A percentile compares a stretch with the other conserved stretches of the same genome.
These are phyloP conservation scores for Eucalyptus albens DNA, from an alignment of 345 rosid genomes.

Conservation along the genomic window DNA sequence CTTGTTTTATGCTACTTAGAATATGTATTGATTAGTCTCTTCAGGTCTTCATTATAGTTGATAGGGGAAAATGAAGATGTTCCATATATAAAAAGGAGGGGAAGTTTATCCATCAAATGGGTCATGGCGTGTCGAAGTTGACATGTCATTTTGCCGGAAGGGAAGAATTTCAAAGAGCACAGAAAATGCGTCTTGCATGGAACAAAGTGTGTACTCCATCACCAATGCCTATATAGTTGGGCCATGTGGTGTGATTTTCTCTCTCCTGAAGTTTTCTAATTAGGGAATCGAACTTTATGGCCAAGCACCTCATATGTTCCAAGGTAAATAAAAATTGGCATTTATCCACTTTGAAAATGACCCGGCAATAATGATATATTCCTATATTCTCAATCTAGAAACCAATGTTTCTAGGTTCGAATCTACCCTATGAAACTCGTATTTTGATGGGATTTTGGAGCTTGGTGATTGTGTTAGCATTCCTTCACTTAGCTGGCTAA, in stretches of 20 bases:
- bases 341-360: neutral
- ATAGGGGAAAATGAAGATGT: neutral
- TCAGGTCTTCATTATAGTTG: neutral
- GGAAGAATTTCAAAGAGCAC: neutral
- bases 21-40: neutral
- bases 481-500: neutral
- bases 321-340: neutral
- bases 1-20: accelerated
- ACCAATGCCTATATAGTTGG: neutral
- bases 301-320: neutral
- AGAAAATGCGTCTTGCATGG: neutral
- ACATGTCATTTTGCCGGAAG: neutral
- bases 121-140: neutral
- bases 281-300: neutral
- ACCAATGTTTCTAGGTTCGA: neutral
- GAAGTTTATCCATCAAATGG: neutral
- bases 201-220: neutral
- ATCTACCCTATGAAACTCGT: neutral
- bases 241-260: neutral
- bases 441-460: neutral
- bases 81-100: neutral
- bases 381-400: neutral
- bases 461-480: neutral
- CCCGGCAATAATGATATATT: neutral
- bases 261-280: neutral